Percentiles rank a stretch among this genome's conserved stretches.
Evolutionary conservation across 2,329 filamentous ascomycete species (phyloP).

Genomic region (Diaporthe batatas): DNA sequence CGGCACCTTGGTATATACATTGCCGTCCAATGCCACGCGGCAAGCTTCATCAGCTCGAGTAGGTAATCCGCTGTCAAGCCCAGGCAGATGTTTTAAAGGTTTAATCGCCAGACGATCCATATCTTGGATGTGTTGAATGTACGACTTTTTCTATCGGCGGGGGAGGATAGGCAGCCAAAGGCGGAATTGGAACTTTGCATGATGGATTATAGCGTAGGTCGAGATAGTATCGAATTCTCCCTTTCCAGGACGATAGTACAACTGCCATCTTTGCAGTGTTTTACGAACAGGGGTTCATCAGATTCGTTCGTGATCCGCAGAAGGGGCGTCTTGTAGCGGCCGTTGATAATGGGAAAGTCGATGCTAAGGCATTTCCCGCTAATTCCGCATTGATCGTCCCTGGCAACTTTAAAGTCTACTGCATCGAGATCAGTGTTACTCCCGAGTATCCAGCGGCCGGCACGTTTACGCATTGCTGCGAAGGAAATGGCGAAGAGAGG

Average conservation of each 20-base stretch:
- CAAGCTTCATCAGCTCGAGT: slow-evolving; percentile 1
- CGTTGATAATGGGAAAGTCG: neutral
- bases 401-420: neutral
- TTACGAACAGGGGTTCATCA: neutral
- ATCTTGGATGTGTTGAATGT: neutral
- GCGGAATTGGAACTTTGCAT: neutral
- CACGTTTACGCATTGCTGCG: neutral
- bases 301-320: neutral
- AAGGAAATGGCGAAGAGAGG: slow-evolving; percentile 2
- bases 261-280: neutral
- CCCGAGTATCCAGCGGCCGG: neutral
- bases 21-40: neutral
- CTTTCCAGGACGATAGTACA: neutral
- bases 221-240: neutral
- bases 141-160: neutral
- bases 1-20: neutral
- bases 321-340: neutral
- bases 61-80: neutral
- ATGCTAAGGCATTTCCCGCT: neutral
- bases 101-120: neutral
- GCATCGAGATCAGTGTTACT: neutral
- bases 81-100: neutral
- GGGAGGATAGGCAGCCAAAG: neutral
- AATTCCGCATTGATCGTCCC: neutral
- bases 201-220: neutral